phyloP scores from a whole-genome alignment of 2,329 filamentous ascomycete species.

The Aureobasidium namibiae region DNA sequence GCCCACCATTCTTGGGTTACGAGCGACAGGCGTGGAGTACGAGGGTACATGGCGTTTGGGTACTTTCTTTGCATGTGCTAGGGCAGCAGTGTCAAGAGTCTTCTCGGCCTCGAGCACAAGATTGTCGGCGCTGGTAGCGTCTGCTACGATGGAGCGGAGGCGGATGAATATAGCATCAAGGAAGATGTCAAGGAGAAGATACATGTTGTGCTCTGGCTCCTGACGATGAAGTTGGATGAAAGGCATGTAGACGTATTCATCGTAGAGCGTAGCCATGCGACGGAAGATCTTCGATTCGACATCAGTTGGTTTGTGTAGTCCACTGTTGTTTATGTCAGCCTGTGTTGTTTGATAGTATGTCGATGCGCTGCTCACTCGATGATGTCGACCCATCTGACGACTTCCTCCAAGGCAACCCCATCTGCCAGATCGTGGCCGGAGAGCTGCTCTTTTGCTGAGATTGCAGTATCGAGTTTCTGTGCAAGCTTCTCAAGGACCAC shows the following conservation, averaged over 20 bases:
- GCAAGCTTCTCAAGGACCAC: background rate
- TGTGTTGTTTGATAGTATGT: background rate
- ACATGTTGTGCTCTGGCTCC: constrained; percentile 14
- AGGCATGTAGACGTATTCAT: constrained; percentile 7
- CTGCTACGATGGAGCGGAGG: background rate
- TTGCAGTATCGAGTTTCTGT: background rate
- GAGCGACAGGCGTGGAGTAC: background rate
- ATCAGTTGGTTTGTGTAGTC: constrained; percentile 4
- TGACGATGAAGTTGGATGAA: constrained; percentile 11
- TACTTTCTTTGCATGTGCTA: background rate
- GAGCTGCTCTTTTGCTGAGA: background rate
- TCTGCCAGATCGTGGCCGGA: background rate
- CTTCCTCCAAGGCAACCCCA: background rate
- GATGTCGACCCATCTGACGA: background rate
- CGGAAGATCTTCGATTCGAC: constrained; percentile 5
- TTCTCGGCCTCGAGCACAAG: background rate
- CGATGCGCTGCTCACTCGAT: background rate
- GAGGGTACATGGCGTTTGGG: background rate
- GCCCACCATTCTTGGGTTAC: background rate
- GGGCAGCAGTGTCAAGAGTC: background rate
- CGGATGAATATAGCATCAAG: constrained; percentile 4
- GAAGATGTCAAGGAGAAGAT: constrained; percentile 3
- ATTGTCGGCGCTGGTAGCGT: background rate
- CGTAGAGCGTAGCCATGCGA: constrained; percentile 9
- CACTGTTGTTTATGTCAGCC: background rate